Evolutionary conservation across 2,329 filamentous ascomycete genomes (phyloP), one percentile per base, ranked within the genome.

Genomic region (Scleromitrula shiraiana): DNA sequence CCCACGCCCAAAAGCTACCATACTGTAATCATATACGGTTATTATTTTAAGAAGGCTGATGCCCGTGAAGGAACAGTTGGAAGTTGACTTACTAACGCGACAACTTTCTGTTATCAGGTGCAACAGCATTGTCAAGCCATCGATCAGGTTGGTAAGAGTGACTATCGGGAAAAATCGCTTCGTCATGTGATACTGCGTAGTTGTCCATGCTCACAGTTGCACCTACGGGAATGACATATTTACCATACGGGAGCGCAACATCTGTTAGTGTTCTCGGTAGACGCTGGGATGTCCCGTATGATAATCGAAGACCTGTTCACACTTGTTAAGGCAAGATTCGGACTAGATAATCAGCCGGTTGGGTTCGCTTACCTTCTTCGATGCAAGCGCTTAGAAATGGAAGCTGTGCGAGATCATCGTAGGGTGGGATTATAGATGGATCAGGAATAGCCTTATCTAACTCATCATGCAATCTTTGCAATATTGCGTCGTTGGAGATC

Each of bases 391-490:
- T 57, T 23, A 62, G 45, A 49, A 52, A 61, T 5, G 59, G 57
- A 14, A 62, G 51, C 20, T 55, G 45, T 32, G 58, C 57, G 4
- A 62, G 19, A 15, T 45, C 30, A 10, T 26, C 7, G 41, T 41
- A 24, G 12, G 29, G 8, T 22, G n/a, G 7, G 30, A 20, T 40
- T 38, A 20, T 32, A 44, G 29, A 44, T 47, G 14, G 39, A 46
- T 41, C 10, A 36, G 46, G 15, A 36, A 50, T 6, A 71, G 57
- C 50, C 26, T 29, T 29, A 29, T 29, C 26, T 29, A 29, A 29
- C 12, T 71, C 68, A 0, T 52, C 47, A 5, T 55, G 57, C 10
- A 71, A 53, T 6, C 49, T 54, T 1, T 42, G 15, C 1, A 62
- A 50, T 5, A 65, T 56, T 0, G 49, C 5, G 0, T 64, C 60